Percentiles rank a stretch among this genome's conserved stretches.
phyloP scores from a whole-genome alignment of 495 filamentous ascomycete genomes.

The Penicillium robsamsonii region DNA sequence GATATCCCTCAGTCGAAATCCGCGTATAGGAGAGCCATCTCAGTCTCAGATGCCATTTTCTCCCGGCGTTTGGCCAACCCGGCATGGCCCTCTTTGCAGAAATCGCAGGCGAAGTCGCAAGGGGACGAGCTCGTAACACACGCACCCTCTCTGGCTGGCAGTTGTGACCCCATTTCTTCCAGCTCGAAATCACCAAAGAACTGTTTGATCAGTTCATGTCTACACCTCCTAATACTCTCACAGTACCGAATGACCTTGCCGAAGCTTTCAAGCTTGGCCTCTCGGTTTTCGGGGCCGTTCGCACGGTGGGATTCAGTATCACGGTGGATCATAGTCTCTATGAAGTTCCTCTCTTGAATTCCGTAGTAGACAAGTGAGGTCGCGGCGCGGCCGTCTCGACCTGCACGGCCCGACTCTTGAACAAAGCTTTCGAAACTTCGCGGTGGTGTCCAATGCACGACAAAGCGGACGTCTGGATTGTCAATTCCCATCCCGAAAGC shows the following conservation, averaged over 20 bases:
- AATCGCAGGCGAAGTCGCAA: slow-evolving; percentile 88
- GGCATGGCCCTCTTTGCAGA: slow-evolving; percentile 69
- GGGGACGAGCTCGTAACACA: slow-evolving; percentile 26
- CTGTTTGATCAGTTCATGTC: slow-evolving; percentile 72
- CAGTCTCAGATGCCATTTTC: slow-evolving; percentile 31
- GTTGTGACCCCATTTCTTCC: slow-evolving; percentile 41
- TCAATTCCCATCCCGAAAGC: slow-evolving; percentile 99
- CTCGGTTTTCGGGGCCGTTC: slow-evolving; percentile 36
- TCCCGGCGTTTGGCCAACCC: slow-evolving; percentile 61
- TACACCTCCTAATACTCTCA: slow-evolving; percentile 67
- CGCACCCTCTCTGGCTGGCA: slow-evolving; percentile 13
- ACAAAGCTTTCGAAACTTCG: slow-evolving; percentile 95
- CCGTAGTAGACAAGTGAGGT: slow-evolving; percentile 88
- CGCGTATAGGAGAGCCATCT: slow-evolving; percentile 7
- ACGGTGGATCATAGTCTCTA: slow-evolving; percentile 50
- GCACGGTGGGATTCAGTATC: slow-evolving; percentile 39
- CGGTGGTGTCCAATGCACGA: slow-evolving; percentile 88
- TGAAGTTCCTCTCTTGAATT: slow-evolving; percentile 75
- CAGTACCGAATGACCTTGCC: slow-evolving; percentile 73
- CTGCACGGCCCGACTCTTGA: slow-evolving; percentile 90
- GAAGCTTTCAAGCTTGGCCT: slow-evolving; percentile 46
- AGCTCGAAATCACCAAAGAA: slow-evolving; percentile 74
- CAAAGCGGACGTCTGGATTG: slow-evolving; percentile 88
- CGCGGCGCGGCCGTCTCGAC: slow-evolving; percentile 82
- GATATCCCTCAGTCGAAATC: slow-evolving; percentile 4